A percentile compares a stretch with the other conserved stretches of the same genome.
phyloP scores from a whole-genome alignment of 106 monocot genomes.

The Dioscorea zingiberensis region DNA sequence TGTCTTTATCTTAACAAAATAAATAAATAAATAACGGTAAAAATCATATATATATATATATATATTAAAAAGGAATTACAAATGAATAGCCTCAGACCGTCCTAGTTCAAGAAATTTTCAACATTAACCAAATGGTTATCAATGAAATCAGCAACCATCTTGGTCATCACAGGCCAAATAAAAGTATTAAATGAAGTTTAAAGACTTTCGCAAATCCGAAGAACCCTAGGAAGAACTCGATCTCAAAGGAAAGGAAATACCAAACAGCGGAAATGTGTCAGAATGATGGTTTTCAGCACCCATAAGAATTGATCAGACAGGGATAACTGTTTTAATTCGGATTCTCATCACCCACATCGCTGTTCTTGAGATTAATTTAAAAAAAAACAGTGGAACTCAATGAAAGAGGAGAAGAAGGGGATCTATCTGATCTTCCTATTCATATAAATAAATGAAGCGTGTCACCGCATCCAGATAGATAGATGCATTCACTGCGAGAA shows the following conservation, averaged over 20 bases:
- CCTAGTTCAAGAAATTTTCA: slow-evolving; percentile 24
- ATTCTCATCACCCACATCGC: slow-evolving; percentile 21
- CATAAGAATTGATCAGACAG: slow-evolving; percentile 13
- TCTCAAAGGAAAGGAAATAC: not conserved
- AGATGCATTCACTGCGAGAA: not conserved
- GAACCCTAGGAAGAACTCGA: not conserved
- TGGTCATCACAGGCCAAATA: slow-evolving; percentile 13
- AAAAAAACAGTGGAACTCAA: not conserved
- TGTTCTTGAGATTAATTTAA: not conserved
- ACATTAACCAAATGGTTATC: not conserved
- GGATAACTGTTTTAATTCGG: slow-evolving; percentile 16
- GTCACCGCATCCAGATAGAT: not conserved
- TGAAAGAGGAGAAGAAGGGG: not conserved
- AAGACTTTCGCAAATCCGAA: not conserved
- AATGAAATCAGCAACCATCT: not conserved
- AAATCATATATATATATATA: no score
- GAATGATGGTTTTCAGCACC: slow-evolving; percentile 14
- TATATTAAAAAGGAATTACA: no score
- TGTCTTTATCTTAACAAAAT: no score
- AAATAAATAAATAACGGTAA: no score
- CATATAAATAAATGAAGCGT: slow-evolving; percentile 4
- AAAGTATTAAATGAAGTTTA: not conserved
- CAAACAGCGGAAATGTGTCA: slow-evolving; percentile 10
- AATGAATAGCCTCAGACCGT: slow-evolving; percentile 23
- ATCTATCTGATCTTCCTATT: slow-evolving; percentile 34